Base-by-base conservation (phyloP, 306 rosid genomes). In the Vigna trinervia region DNA sequence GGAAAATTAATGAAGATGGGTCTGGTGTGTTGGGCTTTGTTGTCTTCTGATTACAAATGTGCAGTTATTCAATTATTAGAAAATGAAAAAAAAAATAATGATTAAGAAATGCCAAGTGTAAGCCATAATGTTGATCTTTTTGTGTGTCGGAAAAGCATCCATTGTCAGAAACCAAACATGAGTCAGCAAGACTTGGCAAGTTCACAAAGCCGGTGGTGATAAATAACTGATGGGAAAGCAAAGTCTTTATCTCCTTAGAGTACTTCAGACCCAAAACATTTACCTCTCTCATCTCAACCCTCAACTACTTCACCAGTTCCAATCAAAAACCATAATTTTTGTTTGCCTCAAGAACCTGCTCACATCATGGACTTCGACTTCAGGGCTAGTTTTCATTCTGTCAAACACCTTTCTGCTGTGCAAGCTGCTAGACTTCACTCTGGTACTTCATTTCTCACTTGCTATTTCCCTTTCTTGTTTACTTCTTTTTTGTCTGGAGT, bases 361-460 rank as follows among this genome's bases (percentile, higher is more conserved):
- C 0, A 60, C 28, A 46, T 94, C 79, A 77, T 82, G 96, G 97
- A 90, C 82, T 80, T 89, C 71, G 94, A 90, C 81, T 83, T 84
- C 84, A 89, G 91, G 87, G 75, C 92, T 78, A 84, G 88, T 80
- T 78, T 87, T 82, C 90, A 77, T 67, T 73, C 93, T 61, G 77
- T 78, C 23, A 90, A 76, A 53, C 90, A 86, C 73, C 69, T 81
- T 67, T 92, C 98, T 80, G 82, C 90, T 71, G 86, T 78, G 12
- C 96, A 85, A 68, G 85, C 92, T 69, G 80, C 93, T 26, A 69
- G 86, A 66, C 84, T 88, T 92, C 91, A 84, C 83, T 81, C 92
- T 85, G 98, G 96, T 94, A 86, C 78, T 70, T 66, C 0, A 22
- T 14, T 23, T 74, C 32, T 12, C 12, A 41, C 45, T 58, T 59